These are phyloP conservation scores for Pholiota molesta DNA, from an alignment of 768 basidiomycete species.

Conservation along the genomic window DNA sequence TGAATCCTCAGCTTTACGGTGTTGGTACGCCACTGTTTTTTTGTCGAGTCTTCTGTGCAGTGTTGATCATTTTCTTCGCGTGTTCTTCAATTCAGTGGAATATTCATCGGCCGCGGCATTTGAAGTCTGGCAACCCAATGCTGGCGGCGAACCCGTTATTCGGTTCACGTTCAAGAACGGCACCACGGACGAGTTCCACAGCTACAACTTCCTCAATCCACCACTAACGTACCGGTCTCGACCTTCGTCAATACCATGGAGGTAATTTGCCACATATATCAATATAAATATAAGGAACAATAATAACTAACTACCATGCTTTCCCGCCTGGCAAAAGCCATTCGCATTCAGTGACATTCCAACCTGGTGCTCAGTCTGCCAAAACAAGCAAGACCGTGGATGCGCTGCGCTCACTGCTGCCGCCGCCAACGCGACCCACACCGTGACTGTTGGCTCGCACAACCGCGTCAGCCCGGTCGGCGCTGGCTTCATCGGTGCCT, in stretches of 20 bases:
- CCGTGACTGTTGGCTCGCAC: conserved; percentile 26
- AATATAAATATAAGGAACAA: background rate
- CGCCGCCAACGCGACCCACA: conserved; percentile 28
- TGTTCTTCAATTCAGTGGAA: conserved; percentile 44
- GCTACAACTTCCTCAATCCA: conserved; percentile 48
- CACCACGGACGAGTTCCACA: conserved; percentile 51
- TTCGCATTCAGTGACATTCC: conserved; percentile 52
- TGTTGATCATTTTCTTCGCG: background rate
- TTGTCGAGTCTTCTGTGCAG: background rate
- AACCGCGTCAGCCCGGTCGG: conserved; percentile 53
- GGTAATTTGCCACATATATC: conserved; percentile 19
- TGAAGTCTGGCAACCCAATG: conserved; percentile 56
- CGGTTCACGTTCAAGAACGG: conserved; percentile 77
- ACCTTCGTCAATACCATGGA: conserved; percentile 46
- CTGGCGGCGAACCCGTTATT: conserved; percentile 51
- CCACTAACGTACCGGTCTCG: conserved; percentile 54
- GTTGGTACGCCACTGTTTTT: conserved; percentile 46
- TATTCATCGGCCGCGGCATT: conserved; percentile 61
- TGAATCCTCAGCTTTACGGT: conserved; percentile 55
- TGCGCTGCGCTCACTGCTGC: conserved; percentile 51
- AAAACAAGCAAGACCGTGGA: conserved; percentile 58
- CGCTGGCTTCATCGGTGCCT: conserved; percentile 72
- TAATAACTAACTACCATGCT: background rate
- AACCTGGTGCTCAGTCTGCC: conserved; percentile 63
- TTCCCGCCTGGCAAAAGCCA: conserved; percentile 39